Evolutionary conservation across 352 stramenopile species (phyloP).

Genomic region (Pythium pectinolyticum): DNA sequence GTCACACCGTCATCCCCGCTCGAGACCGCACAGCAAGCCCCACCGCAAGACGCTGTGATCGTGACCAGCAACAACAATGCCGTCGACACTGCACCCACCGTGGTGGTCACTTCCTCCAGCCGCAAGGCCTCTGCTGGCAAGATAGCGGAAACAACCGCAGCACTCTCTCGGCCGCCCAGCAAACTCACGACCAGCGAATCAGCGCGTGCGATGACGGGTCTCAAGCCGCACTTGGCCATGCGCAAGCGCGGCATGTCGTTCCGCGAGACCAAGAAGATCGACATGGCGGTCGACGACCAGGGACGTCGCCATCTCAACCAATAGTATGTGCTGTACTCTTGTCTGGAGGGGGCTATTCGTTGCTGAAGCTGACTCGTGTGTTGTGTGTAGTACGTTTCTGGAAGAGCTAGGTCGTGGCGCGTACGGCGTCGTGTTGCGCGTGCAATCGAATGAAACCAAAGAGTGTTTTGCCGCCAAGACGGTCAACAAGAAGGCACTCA

Average conservation of each 20-base stretch:
- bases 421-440: constrained; percentile 74
- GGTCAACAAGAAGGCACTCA: constrained; percentile 72
- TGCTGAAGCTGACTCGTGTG: neutral
- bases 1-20: too few species aligned
- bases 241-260: constrained; percentile 72
- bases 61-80: too few species aligned
- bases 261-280: constrained; percentile 59
- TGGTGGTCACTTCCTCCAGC: neutral
- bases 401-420: constrained; percentile 71
- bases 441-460: constrained; percentile 64
- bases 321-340: constrained; percentile 48
- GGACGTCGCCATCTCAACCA: constrained; percentile 68
- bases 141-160: neutral
- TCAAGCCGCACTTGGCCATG: constrained; percentile 59
- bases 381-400: constrained; percentile 53
- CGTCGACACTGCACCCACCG: neutral
- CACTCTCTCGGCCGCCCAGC: neutral
- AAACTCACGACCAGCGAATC: constrained; percentile 30
- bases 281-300: constrained; percentile 47
- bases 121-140: constrained; percentile 3
- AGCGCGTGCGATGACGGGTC: constrained; percentile 40
- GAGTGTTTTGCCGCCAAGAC: constrained; percentile 75
- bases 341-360: neutral
- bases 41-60: too few species aligned
- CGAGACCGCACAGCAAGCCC: too few species aligned